A percentile compares a stretch with the other conserved stretches of the same genome.
Conservation (phyloP, 768 basidiomycete species). For the Boletus reticulatus region DNA sequence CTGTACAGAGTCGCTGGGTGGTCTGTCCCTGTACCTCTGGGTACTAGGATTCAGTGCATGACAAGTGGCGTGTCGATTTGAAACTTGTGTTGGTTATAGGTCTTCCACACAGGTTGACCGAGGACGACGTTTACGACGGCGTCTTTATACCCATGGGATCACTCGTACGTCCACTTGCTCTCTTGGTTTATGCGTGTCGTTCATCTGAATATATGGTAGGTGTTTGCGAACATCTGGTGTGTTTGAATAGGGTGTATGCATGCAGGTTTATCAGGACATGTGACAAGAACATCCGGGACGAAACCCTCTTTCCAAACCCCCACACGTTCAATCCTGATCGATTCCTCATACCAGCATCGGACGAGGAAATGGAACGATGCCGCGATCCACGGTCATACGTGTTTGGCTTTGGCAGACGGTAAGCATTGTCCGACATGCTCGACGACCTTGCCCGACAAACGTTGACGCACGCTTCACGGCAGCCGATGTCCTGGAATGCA, state of each 20-base stretch:
- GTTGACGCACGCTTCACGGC: no score
- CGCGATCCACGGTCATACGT: conserved; percentile 45
- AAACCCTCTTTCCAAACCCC: conserved; percentile 48
- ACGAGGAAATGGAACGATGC: conserved; percentile 25
- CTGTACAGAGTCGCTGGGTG: conserved; percentile 55
- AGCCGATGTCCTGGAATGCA: conserved; percentile 64
- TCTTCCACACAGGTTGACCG: conserved; percentile 62
- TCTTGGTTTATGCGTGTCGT: neutral
- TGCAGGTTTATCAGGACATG: neutral
- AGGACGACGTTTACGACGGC: conserved; percentile 62
- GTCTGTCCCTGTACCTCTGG: conserved; percentile 56
- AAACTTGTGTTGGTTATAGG: conserved; percentile 32
- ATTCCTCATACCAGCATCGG: no score
- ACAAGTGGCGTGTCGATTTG: neutral
- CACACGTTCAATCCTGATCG: conserved; percentile 54
- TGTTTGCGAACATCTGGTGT: conserved; percentile 65
- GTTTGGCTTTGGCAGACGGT: conserved; percentile 50
- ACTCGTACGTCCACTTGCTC: conserved; percentile 35
- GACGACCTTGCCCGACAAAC: neutral
- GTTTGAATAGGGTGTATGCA: conserved; percentile 3
- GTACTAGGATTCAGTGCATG: conserved; percentile 35
- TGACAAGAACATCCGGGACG: conserved; percentile 47
- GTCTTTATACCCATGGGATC: conserved; percentile 63
- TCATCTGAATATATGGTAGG: conserved; percentile 18
- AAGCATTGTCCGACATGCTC: neutral